These are phyloP conservation scores for Fusarium incarnatum DNA, from an alignment of 2,329 filamentous ascomycete genomes.

Conservation along the genomic window DNA sequence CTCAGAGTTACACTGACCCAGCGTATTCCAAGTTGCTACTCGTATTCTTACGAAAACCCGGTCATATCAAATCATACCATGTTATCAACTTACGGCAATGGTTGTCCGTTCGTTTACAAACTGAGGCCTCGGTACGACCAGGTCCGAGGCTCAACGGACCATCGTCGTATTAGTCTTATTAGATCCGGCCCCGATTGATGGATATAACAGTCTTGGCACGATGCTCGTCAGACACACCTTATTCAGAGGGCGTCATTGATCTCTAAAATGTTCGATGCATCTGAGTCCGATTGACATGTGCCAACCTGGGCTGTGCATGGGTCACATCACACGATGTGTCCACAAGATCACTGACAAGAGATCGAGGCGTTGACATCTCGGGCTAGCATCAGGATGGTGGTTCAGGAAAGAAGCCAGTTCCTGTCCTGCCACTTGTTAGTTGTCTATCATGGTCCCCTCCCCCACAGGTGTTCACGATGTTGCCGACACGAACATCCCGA, in stretches of 20 bases:
- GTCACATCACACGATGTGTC: constrained; percentile 30
- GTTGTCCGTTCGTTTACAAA: background rate
- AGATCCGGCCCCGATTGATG: constrained; percentile 1
- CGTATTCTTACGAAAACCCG: background rate
- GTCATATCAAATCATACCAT: background rate
- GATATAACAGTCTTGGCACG: background rate
- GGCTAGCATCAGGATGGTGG: constrained; percentile 17
- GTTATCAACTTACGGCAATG: background rate
- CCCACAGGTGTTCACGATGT: constrained; percentile 38
- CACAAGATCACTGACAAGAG: constrained; percentile 25
- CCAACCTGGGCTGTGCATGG: constrained; percentile 5
- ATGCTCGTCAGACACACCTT: background rate
- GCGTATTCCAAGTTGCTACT: background rate
- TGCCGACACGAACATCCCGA: constrained; percentile 40
- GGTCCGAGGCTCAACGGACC: background rate
- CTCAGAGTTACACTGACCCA: background rate
- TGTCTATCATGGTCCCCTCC: constrained; percentile 28
- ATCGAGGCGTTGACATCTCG: constrained; percentile 19
- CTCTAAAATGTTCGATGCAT: constrained; percentile 1
- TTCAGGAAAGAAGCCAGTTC: constrained; percentile 10
- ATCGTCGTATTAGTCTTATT: background rate
- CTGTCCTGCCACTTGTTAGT: constrained; percentile 12
- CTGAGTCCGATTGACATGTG: constrained; percentile 27
- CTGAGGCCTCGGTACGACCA: background rate
- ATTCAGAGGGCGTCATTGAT: constrained; percentile 19